Percentiles rank a stretch among this genome's conserved stretches.
phyloP scores from a whole-genome alignment of 148 eudicot species.

The Rhododendron molle region DNA sequence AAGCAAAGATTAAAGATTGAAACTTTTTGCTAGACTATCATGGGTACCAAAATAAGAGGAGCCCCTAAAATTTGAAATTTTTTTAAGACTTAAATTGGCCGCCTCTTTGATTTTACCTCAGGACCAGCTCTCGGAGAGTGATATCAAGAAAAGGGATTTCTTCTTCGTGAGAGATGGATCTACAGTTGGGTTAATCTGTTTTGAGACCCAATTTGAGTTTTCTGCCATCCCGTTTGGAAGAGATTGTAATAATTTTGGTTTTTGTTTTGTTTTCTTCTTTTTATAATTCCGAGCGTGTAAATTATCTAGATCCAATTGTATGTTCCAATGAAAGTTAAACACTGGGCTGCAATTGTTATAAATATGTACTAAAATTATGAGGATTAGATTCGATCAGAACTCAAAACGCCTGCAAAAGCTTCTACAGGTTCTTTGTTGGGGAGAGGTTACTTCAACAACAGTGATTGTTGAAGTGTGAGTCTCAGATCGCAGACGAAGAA shows the following conservation, averaged over 20 bases:
- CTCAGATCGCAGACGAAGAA: too few relatives aligned
- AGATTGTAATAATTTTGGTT: neutral
- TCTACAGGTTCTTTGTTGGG: neutral
- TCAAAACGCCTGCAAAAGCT: neutral
- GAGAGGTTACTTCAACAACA: neutral
- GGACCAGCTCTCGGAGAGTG: neutral
- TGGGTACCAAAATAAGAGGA: too few relatives aligned
- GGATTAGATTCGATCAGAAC: neutral
- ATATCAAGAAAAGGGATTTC: neutral
- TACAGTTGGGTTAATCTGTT: neutral
- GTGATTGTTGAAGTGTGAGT: too few relatives aligned
- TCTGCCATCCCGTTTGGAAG: constrained; percentile 14
- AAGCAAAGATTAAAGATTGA: too few relatives aligned
- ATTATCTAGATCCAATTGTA: constrained; percentile 16
- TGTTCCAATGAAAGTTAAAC: neutral
- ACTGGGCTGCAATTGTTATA: constrained; percentile 17
- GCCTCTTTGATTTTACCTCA: too few relatives aligned
- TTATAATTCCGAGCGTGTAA: neutral
- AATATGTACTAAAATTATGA: constrained; percentile 2
- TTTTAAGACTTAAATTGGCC: too few relatives aligned
- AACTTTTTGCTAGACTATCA: too few relatives aligned
- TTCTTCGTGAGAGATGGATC: constrained; percentile 15
- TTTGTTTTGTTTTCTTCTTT: neutral
- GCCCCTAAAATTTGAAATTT: too few relatives aligned
- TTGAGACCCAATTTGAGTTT: constrained; percentile 2